Evolutionary conservation across 2,329 filamentous ascomycete species (phyloP).

Genomic region (Arthroderma sp.): DNA sequence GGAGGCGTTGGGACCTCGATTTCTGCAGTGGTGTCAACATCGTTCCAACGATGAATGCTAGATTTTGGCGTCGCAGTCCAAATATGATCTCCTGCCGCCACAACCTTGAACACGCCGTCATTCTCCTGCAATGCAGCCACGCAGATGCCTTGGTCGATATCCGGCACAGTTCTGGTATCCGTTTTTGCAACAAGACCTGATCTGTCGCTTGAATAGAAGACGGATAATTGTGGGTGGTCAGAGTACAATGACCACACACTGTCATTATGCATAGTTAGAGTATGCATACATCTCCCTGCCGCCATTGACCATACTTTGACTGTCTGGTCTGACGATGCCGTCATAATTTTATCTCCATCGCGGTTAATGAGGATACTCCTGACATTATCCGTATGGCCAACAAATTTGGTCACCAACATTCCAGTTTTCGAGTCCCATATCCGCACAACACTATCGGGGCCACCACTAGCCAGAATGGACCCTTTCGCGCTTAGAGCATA

Average conservation of each 20-base stretch:
- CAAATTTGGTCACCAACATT: conserved; percentile 86
- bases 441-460: conserved; percentile 83
- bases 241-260: conserved; percentile 96
- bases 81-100: conserved; percentile 58
- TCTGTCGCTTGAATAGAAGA: conserved; percentile 92
- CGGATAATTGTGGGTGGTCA: conserved; percentile 66
- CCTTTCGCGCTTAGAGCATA: conserved; percentile 76
- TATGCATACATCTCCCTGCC: conserved; percentile 92
- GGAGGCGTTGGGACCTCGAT: conserved; percentile 48
- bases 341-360: conserved; percentile 81
- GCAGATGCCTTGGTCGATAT: conserved; percentile 78
- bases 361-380: conserved; percentile 82
- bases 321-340: conserved; percentile 88
- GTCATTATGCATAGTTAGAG: conserved; percentile 96
- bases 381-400: conserved; percentile 91
- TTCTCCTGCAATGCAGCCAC: conserved; percentile 89
- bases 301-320: conserved; percentile 97
- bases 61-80: conserved; percentile 87
- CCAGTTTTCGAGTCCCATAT: conserved; percentile 85
- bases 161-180: conserved; percentile 63
- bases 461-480: conserved; percentile 77
- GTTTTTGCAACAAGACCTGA: conserved; percentile 94
- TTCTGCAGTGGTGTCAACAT: conserved; percentile 66
- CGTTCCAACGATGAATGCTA: conserved; percentile 82
- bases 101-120: conserved; percentile 51